Evolutionary conservation across 139 green algal species (phyloP).

Genomic region (Tetradesmus obliquus): DNA sequence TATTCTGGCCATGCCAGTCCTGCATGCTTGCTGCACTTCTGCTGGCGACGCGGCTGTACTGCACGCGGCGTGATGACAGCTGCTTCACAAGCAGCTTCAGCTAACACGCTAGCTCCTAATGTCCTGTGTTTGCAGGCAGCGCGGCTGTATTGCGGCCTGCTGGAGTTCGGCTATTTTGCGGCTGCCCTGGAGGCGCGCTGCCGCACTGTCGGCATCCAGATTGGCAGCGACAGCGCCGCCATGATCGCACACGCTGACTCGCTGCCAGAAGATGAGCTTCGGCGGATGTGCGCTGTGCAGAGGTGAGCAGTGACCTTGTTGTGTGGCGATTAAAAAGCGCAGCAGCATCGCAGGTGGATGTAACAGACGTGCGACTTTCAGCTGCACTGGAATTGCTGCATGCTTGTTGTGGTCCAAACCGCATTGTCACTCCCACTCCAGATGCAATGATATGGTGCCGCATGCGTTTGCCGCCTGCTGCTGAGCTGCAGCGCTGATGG

Average conservation of each 20-base stretch:
- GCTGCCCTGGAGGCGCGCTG: constrained; percentile 20
- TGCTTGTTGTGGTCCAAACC: not conserved
- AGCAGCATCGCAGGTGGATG: too few relatives aligned
- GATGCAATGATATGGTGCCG: too few relatives aligned
- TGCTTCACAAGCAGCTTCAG: too few relatives aligned
- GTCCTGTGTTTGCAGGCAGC: not conserved
- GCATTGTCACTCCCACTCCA: too few relatives aligned
- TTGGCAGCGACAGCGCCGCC: not conserved
- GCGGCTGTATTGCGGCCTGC: constrained; percentile 19
- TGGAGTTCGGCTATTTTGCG: constrained; percentile 44
- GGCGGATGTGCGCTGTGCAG: constrained; percentile 26
- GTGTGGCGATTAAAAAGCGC: not conserved
- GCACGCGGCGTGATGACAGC: not conserved
- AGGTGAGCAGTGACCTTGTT: not conserved
- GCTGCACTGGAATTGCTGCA: too few relatives aligned
- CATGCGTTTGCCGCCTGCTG: too few relatives aligned
- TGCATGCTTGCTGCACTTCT: not conserved
- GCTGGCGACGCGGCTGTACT: constrained; percentile 14
- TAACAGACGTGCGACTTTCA: too few relatives aligned
- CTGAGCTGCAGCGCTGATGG: too few relatives aligned
- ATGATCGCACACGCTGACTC: constrained; percentile 29
- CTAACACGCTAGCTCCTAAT: not conserved
- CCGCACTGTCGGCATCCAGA: not conserved
- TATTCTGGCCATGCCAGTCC: too few relatives aligned
- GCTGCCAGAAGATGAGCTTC: not conserved